Percentiles rank a stretch among this genome's conserved stretches.
These are phyloP conservation scores for Discostella stelligera DNA, from an alignment of 352 stramenopile species.

Conservation along the genomic window DNA sequence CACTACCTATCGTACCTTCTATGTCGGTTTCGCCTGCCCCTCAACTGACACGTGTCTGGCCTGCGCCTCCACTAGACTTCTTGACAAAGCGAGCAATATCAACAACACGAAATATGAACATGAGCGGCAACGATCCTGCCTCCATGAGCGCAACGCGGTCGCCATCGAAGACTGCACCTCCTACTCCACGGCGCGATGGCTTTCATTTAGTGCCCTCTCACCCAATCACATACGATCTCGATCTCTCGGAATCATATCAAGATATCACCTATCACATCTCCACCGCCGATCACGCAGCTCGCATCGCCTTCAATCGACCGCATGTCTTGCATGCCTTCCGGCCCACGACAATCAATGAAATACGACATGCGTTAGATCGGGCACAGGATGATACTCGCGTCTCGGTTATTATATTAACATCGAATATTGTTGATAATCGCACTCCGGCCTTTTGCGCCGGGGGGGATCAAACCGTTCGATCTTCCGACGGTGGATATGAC, in stretches of 20 bases:
- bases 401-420: slow-evolving; percentile 80
- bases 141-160: slow-evolving; percentile 73
- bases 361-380: slow-evolving; percentile 67
- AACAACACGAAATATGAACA: too few relatives aligned
- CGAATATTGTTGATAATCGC: slow-evolving; percentile 55
- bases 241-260: slow-evolving; percentile 40
- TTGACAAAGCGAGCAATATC: too few relatives aligned
- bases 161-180: slow-evolving; percentile 60
- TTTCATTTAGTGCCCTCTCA: slow-evolving; percentile 66
- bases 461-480: slow-evolving; percentile 80
- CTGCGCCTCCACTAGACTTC: too few relatives aligned
- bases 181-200: slow-evolving; percentile 65
- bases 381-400: slow-evolving; percentile 73
- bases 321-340: slow-evolving; percentile 81
- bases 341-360: slow-evolving; percentile 80
- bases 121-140: slow-evolving; percentile 26
- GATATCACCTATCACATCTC: slow-evolving; percentile 79
- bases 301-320: slow-evolving; percentile 78
- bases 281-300: slow-evolving; percentile 56
- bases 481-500: slow-evolving; percentile 81
- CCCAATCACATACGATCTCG: slow-evolving; percentile 67
- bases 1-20: too few relatives aligned
- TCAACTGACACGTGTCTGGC: too few relatives aligned
- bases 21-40: too few relatives aligned
- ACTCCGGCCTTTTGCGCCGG: slow-evolving; percentile 85